Conservation (phyloP, 2,329 filamentous ascomycete species). For the Aotearoamyces nothofagi region DNA sequence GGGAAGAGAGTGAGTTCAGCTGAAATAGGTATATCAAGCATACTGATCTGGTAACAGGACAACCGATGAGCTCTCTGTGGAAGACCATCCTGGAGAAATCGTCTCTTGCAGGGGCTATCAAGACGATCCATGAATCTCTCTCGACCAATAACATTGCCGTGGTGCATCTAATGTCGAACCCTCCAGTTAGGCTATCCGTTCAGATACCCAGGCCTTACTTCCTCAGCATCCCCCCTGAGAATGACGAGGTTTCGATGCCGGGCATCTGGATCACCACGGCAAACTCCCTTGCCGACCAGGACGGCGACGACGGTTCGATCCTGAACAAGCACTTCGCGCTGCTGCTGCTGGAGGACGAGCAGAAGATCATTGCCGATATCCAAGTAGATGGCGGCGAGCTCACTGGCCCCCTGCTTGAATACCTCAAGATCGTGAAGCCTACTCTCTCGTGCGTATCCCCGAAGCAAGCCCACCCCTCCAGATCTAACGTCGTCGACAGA, state of each 20-base stretch:
- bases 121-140: conserved; percentile 67
- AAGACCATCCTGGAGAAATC: conserved; percentile 55
- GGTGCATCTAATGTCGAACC: conserved; percentile 50
- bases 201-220: conserved; percentile 54
- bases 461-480: no score
- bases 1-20: conserved; percentile 40
- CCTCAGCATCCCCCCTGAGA: conserved; percentile 55
- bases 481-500: conserved; percentile 10
- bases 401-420: conserved; percentile 65
- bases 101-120: conserved; percentile 68
- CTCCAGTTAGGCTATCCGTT: conserved; percentile 43
- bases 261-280: conserved; percentile 82
- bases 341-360: conserved; percentile 70
- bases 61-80: conserved; percentile 48
- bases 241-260: conserved; percentile 52
- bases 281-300: conserved; percentile 56
- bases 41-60: conserved; percentile 15
- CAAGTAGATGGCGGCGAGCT: conserved; percentile 64
- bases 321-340: conserved; percentile 79
- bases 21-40: not conserved
- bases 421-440: conserved; percentile 59
- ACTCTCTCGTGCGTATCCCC: conserved; percentile 39
- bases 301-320: conserved; percentile 48
- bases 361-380: conserved; percentile 56
- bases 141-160: conserved; percentile 78